These are phyloP conservation scores for Helicostylum pulchrum DNA, from an alignment of 192 early-diverging fungal species.

Conservation along the genomic window DNA sequence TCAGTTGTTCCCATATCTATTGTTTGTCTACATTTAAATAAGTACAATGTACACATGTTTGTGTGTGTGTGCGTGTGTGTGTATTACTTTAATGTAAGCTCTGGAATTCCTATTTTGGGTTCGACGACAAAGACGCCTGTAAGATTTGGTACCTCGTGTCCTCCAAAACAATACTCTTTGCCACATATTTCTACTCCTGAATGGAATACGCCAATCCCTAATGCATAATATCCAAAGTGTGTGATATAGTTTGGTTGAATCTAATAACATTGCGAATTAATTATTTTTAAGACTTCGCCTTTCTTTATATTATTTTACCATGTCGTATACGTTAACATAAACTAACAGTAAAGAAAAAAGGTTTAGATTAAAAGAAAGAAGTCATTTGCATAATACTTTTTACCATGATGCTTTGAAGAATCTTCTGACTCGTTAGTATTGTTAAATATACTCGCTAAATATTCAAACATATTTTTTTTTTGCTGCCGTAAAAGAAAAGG, in stretches of 20 bases:
- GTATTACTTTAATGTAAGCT: neutral
- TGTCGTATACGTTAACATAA: conserved; percentile 36
- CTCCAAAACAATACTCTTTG: conserved; percentile 39
- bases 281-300: no score
- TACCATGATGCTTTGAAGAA: conserved; percentile 7
- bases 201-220: conserved; percentile 36
- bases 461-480: neutral
- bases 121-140: conserved; percentile 38
- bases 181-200: conserved; percentile 36
- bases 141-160: conserved; percentile 31
- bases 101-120: conserved; percentile 32
- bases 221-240: conserved; percentile 15
- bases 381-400: neutral
- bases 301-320: conserved; percentile 18
- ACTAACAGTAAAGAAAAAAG: conserved; percentile 15
- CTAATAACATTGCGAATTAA: conserved; percentile 1
- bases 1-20: conserved; percentile 31
- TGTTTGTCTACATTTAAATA: conserved; percentile 21
- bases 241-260: conserved; percentile 30
- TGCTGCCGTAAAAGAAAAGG: neutral
- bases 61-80: no score
- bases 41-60: neutral
- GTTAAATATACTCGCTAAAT: no score
- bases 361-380: neutral
- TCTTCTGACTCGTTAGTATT: neutral